Conservation (phyloP, 768 basidiomycete genomes). For the Scleroderma bovista region DNA sequence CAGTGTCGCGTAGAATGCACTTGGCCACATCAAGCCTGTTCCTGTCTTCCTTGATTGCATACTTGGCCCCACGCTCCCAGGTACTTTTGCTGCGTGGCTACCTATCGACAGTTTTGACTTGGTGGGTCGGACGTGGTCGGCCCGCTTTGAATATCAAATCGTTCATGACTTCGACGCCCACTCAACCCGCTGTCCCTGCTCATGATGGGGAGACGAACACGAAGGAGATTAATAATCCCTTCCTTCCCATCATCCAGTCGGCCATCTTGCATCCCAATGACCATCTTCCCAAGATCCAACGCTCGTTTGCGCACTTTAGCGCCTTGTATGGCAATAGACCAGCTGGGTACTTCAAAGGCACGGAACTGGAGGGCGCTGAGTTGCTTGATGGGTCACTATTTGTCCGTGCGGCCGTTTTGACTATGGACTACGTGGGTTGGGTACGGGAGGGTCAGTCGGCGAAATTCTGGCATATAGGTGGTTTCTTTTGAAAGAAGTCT, state of each 20-base stretch:
- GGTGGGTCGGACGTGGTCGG: conserved; percentile 27
- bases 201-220: not conserved
- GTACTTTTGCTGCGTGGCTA: conserved; percentile 26
- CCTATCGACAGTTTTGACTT: conserved; percentile 16
- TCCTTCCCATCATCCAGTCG: conserved; percentile 36
- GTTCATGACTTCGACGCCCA: conserved; percentile 27
- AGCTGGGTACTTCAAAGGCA: conserved; percentile 23
- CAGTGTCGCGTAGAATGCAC: conserved; percentile 17
- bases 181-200: conserved; percentile 8
- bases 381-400: conserved; percentile 34
- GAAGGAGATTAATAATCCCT: conserved; percentile 27
- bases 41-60: conserved; percentile 19
- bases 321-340: conserved; percentile 24
- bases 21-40: conserved; percentile 27
- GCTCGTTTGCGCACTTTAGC: conserved; percentile 29
- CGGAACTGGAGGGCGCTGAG: conserved; percentile 27
- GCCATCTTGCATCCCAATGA: conserved; percentile 31
- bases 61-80: conserved; percentile 12
- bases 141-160: conserved; percentile 26
- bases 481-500: not conserved
- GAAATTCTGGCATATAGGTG: conserved; percentile 11
- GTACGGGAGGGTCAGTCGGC: conserved; percentile 29
- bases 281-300: conserved; percentile 30
- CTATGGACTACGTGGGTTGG: conserved; percentile 33
- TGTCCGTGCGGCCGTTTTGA: conserved; percentile 25